A percentile compares a stretch with the other conserved stretches of the same genome.
These are phyloP conservation scores for Daldinia childiae DNA, from an alignment of 495 filamentous ascomycete species.

Conservation along the genomic window DNA sequence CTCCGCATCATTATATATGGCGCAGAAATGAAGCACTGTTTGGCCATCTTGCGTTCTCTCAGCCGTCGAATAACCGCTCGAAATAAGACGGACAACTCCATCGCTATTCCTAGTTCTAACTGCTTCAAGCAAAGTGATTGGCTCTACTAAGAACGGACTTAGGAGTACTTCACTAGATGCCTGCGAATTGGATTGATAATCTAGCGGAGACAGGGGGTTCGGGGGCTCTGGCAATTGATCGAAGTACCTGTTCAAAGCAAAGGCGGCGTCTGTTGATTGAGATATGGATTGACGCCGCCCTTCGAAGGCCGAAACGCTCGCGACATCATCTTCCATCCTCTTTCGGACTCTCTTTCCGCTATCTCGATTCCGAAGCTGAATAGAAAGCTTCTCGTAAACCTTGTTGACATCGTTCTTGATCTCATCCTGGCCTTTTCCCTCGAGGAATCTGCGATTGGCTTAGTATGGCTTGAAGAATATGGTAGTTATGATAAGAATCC, in stretches of 20 bases:
- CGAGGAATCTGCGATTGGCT: constrained; percentile 22
- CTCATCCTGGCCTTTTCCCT: constrained; percentile 38
- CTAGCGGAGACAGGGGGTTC: not conserved
- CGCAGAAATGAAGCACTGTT: constrained; percentile 44
- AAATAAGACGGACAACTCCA: constrained; percentile 19
- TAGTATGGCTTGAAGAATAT: not conserved
- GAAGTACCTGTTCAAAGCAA: constrained; percentile 16
- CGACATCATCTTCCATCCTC: constrained; percentile 34
- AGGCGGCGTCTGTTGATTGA: constrained; percentile 7
- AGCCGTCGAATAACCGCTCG: constrained; percentile 16
- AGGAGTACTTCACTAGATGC: constrained; percentile 1
- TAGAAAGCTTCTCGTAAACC: constrained; percentile 23
- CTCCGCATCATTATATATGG: constrained; percentile 38
- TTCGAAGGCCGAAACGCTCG: constrained; percentile 32
- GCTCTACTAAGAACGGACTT: constrained; percentile 8
- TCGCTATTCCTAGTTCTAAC: constrained; percentile 30
- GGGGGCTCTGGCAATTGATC: constrained; percentile 10
- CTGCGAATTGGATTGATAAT: not conserved
- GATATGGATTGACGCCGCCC: constrained; percentile 20
- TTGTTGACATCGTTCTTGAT: constrained; percentile 33
- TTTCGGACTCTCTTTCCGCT: constrained; percentile 18
- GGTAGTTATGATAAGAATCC: not conserved
- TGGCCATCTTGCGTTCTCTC: constrained; percentile 32
- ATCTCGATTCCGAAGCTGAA: constrained; percentile 18
- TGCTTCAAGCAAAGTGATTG: constrained; percentile 15